phyloP scores from a whole-genome alignment of 225 moss, liverwort and hornwort genomes.

The Takakia lepidozioides region DNA sequence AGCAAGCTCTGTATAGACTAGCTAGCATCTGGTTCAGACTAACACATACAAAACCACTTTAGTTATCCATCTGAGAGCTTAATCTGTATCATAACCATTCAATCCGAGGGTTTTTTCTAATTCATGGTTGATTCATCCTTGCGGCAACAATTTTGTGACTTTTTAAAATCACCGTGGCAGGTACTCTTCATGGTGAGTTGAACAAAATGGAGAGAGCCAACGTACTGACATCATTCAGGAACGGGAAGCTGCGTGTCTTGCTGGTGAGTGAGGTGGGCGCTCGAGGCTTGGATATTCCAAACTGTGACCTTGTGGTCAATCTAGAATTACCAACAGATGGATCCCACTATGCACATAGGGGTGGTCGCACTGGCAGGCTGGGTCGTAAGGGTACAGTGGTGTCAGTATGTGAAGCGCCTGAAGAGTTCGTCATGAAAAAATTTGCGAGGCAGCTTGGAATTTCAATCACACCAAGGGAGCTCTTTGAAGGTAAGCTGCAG shows the following conservation, averaged over 20 bases:
- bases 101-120: too few species aligned
- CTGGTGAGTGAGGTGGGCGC: constrained; percentile 94
- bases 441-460: constrained; percentile 86
- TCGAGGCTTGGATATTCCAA: constrained; percentile 80
- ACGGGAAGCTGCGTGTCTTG: constrained; percentile 73
- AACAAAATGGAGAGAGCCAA: constrained; percentile 84
- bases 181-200: constrained; percentile 83
- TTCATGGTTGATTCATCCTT: too few species aligned
- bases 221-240: constrained; percentile 51
- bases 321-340: constrained; percentile 93
- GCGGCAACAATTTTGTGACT: too few species aligned
- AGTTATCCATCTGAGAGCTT: too few species aligned
- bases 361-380: constrained; percentile 89
- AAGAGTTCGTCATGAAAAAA: constrained; percentile 85
- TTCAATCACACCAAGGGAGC: constrained; percentile 44
- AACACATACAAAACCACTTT: too few species aligned
- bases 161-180: too few species aligned
- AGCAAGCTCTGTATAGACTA: too few species aligned
- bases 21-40: too few species aligned
- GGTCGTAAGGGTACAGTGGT: constrained; percentile 91
- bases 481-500: constrained; percentile 68
- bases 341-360: constrained; percentile 91
- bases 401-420: constrained; percentile 86
- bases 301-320: constrained; percentile 88
- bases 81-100: too few species aligned